Conservation (phyloP, 2,329 filamentous ascomycete genomes). For the Phaeosphaeriaceae sp. region DNA sequence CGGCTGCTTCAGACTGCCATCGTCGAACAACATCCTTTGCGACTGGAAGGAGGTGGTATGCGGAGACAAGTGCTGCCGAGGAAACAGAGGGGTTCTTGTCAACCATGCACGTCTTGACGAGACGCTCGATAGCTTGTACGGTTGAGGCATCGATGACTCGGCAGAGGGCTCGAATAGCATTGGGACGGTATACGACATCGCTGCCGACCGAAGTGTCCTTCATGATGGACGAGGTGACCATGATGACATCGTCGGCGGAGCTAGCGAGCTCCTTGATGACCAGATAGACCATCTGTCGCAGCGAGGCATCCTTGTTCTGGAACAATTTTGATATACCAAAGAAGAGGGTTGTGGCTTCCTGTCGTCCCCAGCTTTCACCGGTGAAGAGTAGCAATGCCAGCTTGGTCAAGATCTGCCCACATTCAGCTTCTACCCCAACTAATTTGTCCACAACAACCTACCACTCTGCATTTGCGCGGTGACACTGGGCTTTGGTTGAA, state of each 20-base stretch:
- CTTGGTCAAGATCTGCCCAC: slow-evolving; percentile 74
- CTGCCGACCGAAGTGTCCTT: slow-evolving; percentile 97
- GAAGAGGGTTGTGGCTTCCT: slow-evolving; percentile 97
- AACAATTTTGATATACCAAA: slow-evolving; percentile 98
- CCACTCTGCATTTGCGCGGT: slow-evolving; percentile 94
- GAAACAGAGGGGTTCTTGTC: slow-evolving; percentile 98
- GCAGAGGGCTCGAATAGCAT: slow-evolving; percentile 93
- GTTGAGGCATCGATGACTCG: slow-evolving; percentile 95
- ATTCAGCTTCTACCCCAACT: slow-evolving; percentile 1
- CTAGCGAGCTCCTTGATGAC: slow-evolving; percentile 96
- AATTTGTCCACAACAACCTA: slow-evolving; percentile 47
- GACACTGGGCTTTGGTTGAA: slow-evolving; percentile 98
- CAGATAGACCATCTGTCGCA: slow-evolving; percentile 98
- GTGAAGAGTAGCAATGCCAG: slow-evolving; percentile 96
- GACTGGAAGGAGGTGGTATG: slow-evolving; percentile 96
- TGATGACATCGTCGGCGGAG: slow-evolving; percentile 98
- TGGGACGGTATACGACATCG: slow-evolving; percentile 81
- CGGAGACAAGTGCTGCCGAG: slow-evolving; percentile 93
- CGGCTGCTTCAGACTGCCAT: slow-evolving; percentile 98
- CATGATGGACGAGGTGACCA: slow-evolving; percentile 99
- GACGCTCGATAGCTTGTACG: slow-evolving; percentile 95
- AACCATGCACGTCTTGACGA: slow-evolving; percentile 99
- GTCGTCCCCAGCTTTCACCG: slow-evolving; percentile 94
- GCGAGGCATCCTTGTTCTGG: slow-evolving; percentile 97
- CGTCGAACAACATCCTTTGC: slow-evolving; percentile 92